Evolutionary conservation across 2,329 filamentous ascomycete genomes (phyloP), one percentile per base, ranked within the genome.

Genomic region (Aspergillus sergii): DNA sequence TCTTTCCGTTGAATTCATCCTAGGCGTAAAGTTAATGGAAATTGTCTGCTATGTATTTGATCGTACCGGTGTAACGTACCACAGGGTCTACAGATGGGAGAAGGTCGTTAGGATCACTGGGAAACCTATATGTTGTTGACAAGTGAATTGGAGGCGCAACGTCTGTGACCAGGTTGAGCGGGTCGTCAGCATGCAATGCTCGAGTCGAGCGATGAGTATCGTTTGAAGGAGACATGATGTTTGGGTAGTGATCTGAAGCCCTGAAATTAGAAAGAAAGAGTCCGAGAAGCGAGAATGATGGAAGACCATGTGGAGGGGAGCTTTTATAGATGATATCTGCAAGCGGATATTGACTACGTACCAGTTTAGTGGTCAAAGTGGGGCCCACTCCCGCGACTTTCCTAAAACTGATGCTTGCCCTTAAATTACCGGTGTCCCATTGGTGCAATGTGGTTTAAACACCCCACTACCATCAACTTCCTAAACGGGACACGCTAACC

Each of bases 121-220:
- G 82, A 76, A 96, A 98, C 70, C 92, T 88, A 80, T 93, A 98
- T 11, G 91, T 98, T 5, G 94, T 97, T 58, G 93, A 94, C 63
- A 96, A 87, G 76, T 98, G 94, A 73, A 98, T 85, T 6, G 94
- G 88, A 58, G 94, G 94, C 9, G 94, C 93, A 61, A 98, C 90
- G 73, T 95, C 93, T 55, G 88, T 85, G 70, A 91, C 87, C 43
- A 83, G 79, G 76, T 92, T 91, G 71, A 94, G 85, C 71, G 83
- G 83, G 79, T 95, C 89, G 73, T 96, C 93, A 65, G 91, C 92
- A 75, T 96, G 93, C 68, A 96, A 83, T 26, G 90, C 86, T 60
- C 87, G 84, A 1, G 92, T 92, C 0, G 73, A 61, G 16, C 66
- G 68, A 32, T 72, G 72, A 39, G 34, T 58, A 16, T 67, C 63